phyloP scores from a whole-genome alignment of 2,329 filamentous ascomycete species.

The Colletotrichum australisinense region DNA sequence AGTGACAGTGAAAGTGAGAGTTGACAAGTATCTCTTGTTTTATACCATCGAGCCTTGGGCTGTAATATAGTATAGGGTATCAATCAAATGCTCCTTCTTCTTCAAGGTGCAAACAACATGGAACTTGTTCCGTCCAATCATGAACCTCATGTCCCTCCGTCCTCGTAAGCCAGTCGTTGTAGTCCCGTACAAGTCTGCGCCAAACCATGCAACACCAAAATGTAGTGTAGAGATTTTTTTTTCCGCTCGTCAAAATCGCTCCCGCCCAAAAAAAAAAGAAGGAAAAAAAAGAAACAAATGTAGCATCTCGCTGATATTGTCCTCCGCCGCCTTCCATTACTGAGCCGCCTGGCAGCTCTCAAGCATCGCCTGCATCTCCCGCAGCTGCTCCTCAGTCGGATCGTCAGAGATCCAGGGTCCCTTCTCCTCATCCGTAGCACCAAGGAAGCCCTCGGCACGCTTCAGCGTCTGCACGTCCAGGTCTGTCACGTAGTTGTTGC shows the following conservation, averaged over 20 bases:
- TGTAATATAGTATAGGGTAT: constrained; percentile 25
- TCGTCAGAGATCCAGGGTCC: constrained; percentile 85
- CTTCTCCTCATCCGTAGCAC: constrained; percentile 86
- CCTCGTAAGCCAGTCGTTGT: constrained; percentile 20
- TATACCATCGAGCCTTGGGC: constrained; percentile 16
- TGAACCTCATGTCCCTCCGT: constrained; percentile 14
- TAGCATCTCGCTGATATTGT: not conserved
- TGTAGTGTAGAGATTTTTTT: not conserved
- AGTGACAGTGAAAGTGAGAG: not conserved
- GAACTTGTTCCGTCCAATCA: constrained; percentile 11
- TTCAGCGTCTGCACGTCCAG: constrained; percentile 91
- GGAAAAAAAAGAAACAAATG: not conserved
- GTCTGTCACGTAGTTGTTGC: constrained; percentile 88
- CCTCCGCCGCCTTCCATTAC: constrained; percentile 16
- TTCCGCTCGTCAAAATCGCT: constrained; percentile 1
- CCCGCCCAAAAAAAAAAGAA: not conserved
- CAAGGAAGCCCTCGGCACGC: constrained; percentile 85
- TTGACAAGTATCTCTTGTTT: constrained; percentile 7
- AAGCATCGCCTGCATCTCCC: constrained; percentile 67
- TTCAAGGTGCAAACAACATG: constrained; percentile 10
- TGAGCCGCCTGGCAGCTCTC: constrained; percentile 41
- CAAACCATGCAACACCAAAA: not conserved
- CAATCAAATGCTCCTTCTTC: constrained; percentile 24
- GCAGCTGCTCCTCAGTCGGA: constrained; percentile 69
- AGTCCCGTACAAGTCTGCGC: not conserved